phyloP scores from a whole-genome alignment of 2,329 filamentous ascomycete species.

The Lasiodiplodia theobromae region DNA sequence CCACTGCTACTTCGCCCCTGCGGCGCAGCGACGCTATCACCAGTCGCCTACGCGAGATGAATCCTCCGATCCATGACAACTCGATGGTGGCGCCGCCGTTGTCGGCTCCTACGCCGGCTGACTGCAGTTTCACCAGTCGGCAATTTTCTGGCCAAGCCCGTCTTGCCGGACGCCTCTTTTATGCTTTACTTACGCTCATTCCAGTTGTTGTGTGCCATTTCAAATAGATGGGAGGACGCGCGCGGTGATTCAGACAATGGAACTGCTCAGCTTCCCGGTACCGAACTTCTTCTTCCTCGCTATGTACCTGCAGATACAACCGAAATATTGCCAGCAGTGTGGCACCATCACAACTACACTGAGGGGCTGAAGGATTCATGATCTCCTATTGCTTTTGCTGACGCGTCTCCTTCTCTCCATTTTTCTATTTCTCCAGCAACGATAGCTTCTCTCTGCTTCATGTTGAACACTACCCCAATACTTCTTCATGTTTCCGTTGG shows the following conservation, averaged over 20 bases:
- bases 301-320: not conserved
- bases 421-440: too few species aligned
- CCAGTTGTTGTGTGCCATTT: not conserved
- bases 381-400: too few species aligned
- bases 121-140: not conserved
- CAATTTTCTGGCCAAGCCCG: not conserved
- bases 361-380: not conserved
- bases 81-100: not conserved
- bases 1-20: conserved; percentile 12
- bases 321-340: not conserved
- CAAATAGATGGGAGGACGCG: not conserved
- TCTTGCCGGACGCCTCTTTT: not conserved
- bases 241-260: not conserved
- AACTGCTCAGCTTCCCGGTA: not conserved
- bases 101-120: not conserved
- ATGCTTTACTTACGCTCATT: not conserved
- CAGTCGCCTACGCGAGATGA: conserved; percentile 9
- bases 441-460: too few species aligned
- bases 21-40: not conserved
- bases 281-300: not conserved
- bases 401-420: too few species aligned
- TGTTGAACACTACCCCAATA: too few species aligned
- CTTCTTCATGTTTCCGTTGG: too few species aligned
- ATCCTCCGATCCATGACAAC: not conserved
- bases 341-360: not conserved